Evolutionary conservation across 768 basidiomycete genomes (phyloP), one percentile per base, ranked within the genome.

Genomic region (Leccinum obscurum): DNA sequence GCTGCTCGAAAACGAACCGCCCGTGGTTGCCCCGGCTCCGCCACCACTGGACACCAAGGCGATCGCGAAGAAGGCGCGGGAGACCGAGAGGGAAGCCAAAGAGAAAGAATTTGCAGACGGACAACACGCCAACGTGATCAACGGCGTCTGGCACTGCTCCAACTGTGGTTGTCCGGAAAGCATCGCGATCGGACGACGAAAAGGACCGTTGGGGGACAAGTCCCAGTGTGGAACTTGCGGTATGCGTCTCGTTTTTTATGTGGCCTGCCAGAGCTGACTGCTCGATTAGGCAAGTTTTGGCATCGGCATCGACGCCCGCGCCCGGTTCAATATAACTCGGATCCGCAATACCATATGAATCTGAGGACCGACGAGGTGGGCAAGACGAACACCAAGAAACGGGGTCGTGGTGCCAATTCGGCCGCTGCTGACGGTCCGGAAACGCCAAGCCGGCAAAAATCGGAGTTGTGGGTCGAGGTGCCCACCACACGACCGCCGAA

Each of bases 71-170:
- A 78, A 85, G 41, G 81, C 80, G 24, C 89, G 88, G 75, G 92
- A 92, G 71, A 78, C 85, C 14, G 91, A 92, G 75, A 77, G 88
- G 35, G 90, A 92, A 68, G 90, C 92, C 22, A 93, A 92, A 72
- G 89, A 91, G 72, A 87, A 81, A 69, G 91, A 91, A 73, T 91
- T 87, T 69, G 87, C 86, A 44, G 88, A 93, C 66, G 89, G 90
- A 8, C 90, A 92, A 69, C 91, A 91, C 67, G 81, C 87, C 41
- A 91, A 93, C 70, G 80, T 84, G 66, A 89, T 94, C 70, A 79
- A 94, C 64, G 93, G 92, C 1, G 81, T 91, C 4, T 97, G 95
- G 95, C 92, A 94, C 76, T 98, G 95, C 70, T 93, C 92, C 20
- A 96, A 94, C 69, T 97, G 93, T 67, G 95, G 95, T 6, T 91